phyloP scores from a whole-genome alignment of 805 yeast species.

The Sugiyamaella marilandica region DNA sequence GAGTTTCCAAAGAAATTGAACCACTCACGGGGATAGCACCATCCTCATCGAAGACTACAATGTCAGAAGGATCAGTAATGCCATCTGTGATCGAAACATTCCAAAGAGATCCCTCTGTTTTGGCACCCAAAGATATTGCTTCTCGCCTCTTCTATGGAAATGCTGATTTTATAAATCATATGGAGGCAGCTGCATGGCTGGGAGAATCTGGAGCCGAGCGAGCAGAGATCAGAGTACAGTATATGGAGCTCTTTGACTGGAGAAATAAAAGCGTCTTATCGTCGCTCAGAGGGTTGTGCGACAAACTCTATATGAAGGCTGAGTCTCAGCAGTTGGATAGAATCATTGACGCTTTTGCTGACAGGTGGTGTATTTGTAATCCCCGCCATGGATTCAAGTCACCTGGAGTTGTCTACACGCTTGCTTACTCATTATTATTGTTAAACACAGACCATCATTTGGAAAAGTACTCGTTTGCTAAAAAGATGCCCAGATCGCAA shows the following conservation, averaged over 20 bases:
- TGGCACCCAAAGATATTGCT: conserved; percentile 14
- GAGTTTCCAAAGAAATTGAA: too few species aligned
- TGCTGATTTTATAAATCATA: conserved; percentile 14
- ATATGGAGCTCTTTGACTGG: conserved; percentile 38
- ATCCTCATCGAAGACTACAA: not conserved
- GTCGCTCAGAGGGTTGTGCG: conserved; percentile 57
- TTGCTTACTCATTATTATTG: conserved; percentile 65
- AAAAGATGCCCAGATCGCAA: conserved; percentile 36
- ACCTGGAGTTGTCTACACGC: conserved; percentile 57
- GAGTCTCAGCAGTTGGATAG: conserved; percentile 81
- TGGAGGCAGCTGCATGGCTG: conserved; percentile 22
- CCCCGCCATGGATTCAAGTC: conserved; percentile 46
- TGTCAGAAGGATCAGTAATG: not conserved
- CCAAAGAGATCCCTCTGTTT: not conserved
- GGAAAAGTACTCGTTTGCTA: conserved; percentile 30
- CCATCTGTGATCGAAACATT: not conserved
- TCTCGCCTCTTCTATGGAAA: conserved; percentile 16
- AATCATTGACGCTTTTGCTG: conserved; percentile 61
- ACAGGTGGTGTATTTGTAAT: conserved; percentile 53
- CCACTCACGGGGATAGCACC: not conserved
- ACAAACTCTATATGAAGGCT: conserved; percentile 64
- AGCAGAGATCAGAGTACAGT: conserved; percentile 15
- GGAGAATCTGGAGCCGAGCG: conserved; percentile 23
- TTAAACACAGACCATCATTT: conserved; percentile 76
- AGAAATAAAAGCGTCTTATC: conserved; percentile 47